Conservation (phyloP, 768 basidiomycete species). For the Lactarius hengduanensis region DNA sequence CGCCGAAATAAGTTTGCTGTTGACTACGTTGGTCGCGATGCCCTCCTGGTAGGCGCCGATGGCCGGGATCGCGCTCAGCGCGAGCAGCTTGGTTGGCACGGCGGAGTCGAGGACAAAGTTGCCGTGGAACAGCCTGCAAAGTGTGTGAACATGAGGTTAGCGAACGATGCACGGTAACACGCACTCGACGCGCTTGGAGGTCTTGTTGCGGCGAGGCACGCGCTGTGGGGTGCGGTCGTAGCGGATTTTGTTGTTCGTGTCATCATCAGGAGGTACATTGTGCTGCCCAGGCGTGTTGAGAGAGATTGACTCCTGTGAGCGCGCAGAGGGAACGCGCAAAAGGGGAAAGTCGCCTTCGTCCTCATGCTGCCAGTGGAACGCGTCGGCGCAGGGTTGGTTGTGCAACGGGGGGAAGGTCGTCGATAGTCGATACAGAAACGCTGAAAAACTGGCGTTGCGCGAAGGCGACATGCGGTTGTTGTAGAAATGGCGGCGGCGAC, state of each 20-base stretch:
- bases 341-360: constrained; percentile 41
- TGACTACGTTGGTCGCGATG: too few species aligned
- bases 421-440: too few species aligned
- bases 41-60: too few species aligned
- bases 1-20: too few species aligned
- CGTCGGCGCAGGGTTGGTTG: constrained; percentile 21
- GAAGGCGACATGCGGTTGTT: too few species aligned
- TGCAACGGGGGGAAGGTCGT: not conserved
- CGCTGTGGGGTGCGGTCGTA: constrained; percentile 92
- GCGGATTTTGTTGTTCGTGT: constrained; percentile 61
- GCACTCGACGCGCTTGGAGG: constrained; percentile 87
- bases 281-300: constrained; percentile 49
- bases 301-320: constrained; percentile 24
- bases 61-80: too few species aligned
- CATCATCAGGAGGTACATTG: constrained; percentile 36
- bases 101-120: constrained; percentile 73
- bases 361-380: constrained; percentile 36
- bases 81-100: constrained; percentile 38
- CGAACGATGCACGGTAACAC: constrained; percentile 32
- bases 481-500: too few species aligned
- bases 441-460: too few species aligned
- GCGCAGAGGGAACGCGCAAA: constrained; percentile 35
- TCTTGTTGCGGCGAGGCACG: constrained; percentile 87
- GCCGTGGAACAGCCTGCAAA: constrained; percentile 74
- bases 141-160: not conserved